A percentile compares a stretch with the other conserved stretches of the same genome.
These are phyloP conservation scores for Forsythia suspensa DNA, from an alignment of 257 asterid species.

Conservation along the genomic window DNA sequence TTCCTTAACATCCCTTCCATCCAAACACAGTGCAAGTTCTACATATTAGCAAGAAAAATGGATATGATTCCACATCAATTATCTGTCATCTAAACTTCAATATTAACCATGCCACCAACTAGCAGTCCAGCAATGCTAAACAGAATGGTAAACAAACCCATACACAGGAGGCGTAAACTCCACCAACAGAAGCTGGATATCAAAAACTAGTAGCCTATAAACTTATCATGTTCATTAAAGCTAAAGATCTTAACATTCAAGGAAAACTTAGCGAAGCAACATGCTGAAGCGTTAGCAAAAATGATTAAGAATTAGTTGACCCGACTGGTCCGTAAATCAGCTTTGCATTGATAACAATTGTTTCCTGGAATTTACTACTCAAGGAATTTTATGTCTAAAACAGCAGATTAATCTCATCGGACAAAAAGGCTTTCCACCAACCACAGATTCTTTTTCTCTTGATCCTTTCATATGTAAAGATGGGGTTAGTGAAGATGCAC, in stretches of 20 bases:
- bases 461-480: neutral
- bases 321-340: no score
- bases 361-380: no score
- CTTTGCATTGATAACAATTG: no score
- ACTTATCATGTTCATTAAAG: neutral
- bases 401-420: neutral
- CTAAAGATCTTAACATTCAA: neutral
- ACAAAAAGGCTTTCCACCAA: neutral
- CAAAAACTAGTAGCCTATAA: neutral
- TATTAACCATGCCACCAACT: no score
- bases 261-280: neutral
- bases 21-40: conserved; percentile 8
- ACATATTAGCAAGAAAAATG: no score
- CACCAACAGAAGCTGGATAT: neutral
- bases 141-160: neutral
- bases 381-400: neutral
- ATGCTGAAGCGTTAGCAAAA: neutral
- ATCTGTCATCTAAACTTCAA: no score
- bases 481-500: neutral
- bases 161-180: neutral
- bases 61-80: no score
- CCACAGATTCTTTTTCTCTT: neutral
- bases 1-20: neutral
- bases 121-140: no score
- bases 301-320: neutral